Conservation (phyloP, 108 stramenopile species). For the Nannochloropsis oceanica region DNA sequence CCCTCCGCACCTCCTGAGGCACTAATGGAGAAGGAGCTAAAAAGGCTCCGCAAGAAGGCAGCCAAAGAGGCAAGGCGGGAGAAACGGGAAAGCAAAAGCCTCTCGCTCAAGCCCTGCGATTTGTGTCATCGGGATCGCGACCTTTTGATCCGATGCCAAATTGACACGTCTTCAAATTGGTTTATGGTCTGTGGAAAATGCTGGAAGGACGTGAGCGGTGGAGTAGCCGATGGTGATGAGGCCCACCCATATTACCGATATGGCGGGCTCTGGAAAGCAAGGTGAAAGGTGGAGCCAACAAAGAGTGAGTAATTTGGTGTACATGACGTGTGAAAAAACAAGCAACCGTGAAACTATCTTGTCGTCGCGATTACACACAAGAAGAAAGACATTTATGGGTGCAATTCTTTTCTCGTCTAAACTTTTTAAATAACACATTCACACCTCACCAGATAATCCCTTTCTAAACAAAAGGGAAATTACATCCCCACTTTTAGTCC, state of each 20-base stretch:
- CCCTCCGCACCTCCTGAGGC: too few relatives aligned
- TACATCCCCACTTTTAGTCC: background rate
- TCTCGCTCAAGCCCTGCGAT: slow-evolving; percentile 52
- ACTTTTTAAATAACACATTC: background rate
- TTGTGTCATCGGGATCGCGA: slow-evolving; percentile 28
- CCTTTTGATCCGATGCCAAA: background rate
- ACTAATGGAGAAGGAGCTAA: background rate
- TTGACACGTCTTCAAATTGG: background rate
- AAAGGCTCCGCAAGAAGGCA: slow-evolving; percentile 44
- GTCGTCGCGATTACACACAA: too few relatives aligned
- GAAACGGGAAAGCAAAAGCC: slow-evolving; percentile 46
- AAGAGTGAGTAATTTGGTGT: too few relatives aligned
- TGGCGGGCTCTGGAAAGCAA: slow-evolving; percentile 60
- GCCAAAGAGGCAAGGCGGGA: slow-evolving; percentile 49
- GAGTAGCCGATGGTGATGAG: slow-evolving; percentile 61
- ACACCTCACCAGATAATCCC: background rate
- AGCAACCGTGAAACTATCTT: too few relatives aligned
- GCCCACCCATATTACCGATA: slow-evolving; percentile 65
- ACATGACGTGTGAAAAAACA: background rate
- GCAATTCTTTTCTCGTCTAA: background rate
- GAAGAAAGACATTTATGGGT: too few relatives aligned
- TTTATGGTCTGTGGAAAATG: slow-evolving; percentile 52
- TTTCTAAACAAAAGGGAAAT: background rate
- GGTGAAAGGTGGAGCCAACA: background rate
- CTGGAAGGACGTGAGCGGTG: slow-evolving; percentile 61